Conservation (phyloP, 2,329 filamentous ascomycete genomes). For the Epichloe sp. region DNA sequence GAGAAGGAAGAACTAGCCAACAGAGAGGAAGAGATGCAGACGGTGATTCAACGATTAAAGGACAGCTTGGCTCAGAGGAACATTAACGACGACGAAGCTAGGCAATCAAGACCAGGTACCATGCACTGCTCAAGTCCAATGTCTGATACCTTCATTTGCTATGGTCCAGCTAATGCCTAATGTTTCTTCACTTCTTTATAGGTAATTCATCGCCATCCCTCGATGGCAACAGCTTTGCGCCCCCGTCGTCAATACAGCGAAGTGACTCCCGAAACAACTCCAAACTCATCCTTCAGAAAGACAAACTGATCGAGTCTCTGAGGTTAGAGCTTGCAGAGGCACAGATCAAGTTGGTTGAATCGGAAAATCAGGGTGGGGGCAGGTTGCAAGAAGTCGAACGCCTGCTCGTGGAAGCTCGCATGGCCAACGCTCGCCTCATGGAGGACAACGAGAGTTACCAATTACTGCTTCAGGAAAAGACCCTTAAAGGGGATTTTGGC, state of each 20-base stretch:
- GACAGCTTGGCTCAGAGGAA: conserved; percentile 73
- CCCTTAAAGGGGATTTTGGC: conserved; percentile 88
- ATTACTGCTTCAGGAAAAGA: conserved; percentile 85
- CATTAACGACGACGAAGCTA: conserved; percentile 40
- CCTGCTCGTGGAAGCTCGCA: conserved; percentile 77
- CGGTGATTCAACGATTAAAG: conserved; percentile 82
- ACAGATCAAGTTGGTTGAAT: conserved; percentile 88
- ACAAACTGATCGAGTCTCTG: conserved; percentile 87
- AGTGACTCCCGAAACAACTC: conserved; percentile 85
- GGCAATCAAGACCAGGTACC: conserved; percentile 46
- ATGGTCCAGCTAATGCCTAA: conserved; percentile 8
- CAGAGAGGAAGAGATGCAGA: conserved; percentile 80
- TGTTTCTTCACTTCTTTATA: conserved; percentile 9
- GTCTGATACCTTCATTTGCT: neutral
- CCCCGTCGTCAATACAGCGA: conserved; percentile 68
- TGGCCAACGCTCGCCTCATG: conserved; percentile 92
- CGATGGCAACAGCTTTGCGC: conserved; percentile 71
- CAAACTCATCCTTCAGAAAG: conserved; percentile 84
- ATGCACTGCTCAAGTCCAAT: neutral
- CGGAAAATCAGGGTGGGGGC: conserved; percentile 84
- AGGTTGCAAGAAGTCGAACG: conserved; percentile 83
- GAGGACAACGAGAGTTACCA: conserved; percentile 99
- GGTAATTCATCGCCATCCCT: conserved; percentile 52
- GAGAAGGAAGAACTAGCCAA: conserved; percentile 82
- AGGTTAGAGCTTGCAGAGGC: conserved; percentile 86